Conservation (phyloP, 1,284 basidiomycete species). For the Singerocomus rubriflavus region DNA sequence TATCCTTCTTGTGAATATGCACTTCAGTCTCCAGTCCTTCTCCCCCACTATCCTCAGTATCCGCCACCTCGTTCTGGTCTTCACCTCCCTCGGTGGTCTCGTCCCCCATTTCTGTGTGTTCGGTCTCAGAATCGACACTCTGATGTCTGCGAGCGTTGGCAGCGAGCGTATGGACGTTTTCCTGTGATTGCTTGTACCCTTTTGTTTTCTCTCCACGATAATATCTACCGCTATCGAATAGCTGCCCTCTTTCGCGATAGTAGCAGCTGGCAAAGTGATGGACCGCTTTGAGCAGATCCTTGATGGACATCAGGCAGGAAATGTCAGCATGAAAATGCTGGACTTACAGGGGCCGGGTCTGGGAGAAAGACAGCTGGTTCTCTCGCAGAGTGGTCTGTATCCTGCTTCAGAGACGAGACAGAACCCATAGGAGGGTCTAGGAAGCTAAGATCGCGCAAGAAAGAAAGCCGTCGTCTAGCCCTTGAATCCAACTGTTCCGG, state of each 20-base stretch:
- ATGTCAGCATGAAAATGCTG: neutral
- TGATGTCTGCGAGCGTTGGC: conserved; percentile 8
- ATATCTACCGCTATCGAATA: conserved; percentile 49
- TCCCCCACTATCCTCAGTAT: conserved; percentile 12
- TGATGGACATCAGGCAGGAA: conserved; percentile 9
- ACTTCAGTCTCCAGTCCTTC: conserved; percentile 6
- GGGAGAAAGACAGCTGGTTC: conserved; percentile 17
- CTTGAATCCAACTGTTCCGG: conserved; percentile 23
- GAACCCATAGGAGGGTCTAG: conserved; percentile 21
- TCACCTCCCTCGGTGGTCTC: conserved; percentile 25
- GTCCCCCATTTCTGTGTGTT: conserved; percentile 20
- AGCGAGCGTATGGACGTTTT: conserved; percentile 27
- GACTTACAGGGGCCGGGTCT: conserved; percentile 49
- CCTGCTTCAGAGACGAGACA: conserved; percentile 13
- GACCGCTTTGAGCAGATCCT: conserved; percentile 71
- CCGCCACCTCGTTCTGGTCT: conserved; percentile 15
- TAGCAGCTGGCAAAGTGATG: conserved; percentile 64
- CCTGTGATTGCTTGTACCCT: conserved; percentile 5
- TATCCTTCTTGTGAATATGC: conserved; percentile 44
- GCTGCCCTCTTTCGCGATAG: conserved; percentile 57
- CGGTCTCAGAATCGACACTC: conserved; percentile 16
- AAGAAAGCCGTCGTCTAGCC: conserved; percentile 38
- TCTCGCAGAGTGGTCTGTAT: neutral
- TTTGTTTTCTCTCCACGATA: conserved; percentile 44
- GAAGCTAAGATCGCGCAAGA: conserved; percentile 40